Conservation (phyloP, 371 early-diverging fungal genomes). For the Dentiscutata heterogama region DNA sequence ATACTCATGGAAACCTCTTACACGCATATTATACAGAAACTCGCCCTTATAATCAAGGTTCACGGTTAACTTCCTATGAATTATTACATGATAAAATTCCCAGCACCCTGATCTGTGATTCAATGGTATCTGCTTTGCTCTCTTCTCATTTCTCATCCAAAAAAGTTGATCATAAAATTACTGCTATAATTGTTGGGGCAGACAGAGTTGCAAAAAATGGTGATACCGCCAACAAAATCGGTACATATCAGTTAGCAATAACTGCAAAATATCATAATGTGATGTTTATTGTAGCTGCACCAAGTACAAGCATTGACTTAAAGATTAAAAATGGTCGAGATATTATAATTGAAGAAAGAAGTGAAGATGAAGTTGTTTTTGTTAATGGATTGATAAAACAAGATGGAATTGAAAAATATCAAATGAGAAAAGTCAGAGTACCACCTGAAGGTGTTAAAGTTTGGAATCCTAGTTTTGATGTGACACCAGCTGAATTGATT, state of each 20-base stretch:
- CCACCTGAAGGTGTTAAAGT: conserved; percentile 87
- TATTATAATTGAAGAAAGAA: conserved; percentile 92
- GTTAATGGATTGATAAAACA: conserved; percentile 70
- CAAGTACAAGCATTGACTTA: conserved; percentile 92
- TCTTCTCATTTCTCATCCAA: conserved; percentile 55
- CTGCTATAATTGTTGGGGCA: conserved; percentile 96
- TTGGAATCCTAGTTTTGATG: conserved; percentile 98
- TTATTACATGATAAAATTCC: conserved; percentile 93
- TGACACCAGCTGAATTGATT: conserved; percentile 90
- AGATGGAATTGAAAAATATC: conserved; percentile 51
- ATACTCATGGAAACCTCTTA: conserved; percentile 63
- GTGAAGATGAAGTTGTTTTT: conserved; percentile 78
- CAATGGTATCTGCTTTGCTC: conserved; percentile 90
- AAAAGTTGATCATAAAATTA: conserved; percentile 50
- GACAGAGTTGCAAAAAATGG: conserved; percentile 97
- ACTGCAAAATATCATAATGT: conserved; percentile 87
- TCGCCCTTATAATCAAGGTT: conserved; percentile 97
- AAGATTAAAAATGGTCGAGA: conserved; percentile 70
- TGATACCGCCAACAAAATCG: conserved; percentile 98
- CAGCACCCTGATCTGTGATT: conserved; percentile 90
- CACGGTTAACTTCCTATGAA: conserved; percentile 95
- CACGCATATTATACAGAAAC: conserved; percentile 97
- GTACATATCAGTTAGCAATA: conserved; percentile 96
- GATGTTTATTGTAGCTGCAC: conserved; percentile 95
- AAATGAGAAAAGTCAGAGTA: conserved; percentile 73